Evolutionary conservation across 495 filamentous ascomycete species (phyloP).

Genomic region (Neurospora sp.): DNA sequence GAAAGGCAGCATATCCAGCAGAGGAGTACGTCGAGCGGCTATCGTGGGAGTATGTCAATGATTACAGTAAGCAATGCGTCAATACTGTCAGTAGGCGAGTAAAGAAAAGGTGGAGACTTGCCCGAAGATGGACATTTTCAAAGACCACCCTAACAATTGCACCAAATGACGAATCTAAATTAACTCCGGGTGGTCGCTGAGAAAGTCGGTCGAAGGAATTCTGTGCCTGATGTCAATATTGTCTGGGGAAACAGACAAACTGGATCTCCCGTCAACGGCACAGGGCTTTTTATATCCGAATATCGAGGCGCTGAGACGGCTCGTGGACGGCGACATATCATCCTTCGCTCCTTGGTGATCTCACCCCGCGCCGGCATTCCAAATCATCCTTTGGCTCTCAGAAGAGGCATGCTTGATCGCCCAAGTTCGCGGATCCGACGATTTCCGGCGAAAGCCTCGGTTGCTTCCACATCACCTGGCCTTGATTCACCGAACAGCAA

Average conservation of each 20-base stretch:
- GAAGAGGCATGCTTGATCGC: background rate
- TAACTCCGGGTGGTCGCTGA: background rate
- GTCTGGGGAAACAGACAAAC: background rate
- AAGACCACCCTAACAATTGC: background rate
- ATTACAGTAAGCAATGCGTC: background rate
- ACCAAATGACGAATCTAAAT: background rate
- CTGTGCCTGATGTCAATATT: background rate
- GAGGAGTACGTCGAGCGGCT: constrained; percentile 41
- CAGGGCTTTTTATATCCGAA: background rate
- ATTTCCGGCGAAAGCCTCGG: background rate
- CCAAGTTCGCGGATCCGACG: background rate
- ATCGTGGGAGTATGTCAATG: background rate
- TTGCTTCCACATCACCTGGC: background rate
- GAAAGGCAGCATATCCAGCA: constrained; percentile 49
- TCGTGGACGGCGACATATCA: background rate
- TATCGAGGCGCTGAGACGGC: background rate
- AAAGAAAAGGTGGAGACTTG: background rate
- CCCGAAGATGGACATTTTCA: background rate
- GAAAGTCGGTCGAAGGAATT: background rate
- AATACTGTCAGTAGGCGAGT: background rate
- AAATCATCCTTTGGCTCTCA: background rate
- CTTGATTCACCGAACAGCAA: background rate
- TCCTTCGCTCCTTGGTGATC: background rate
- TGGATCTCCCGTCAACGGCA: background rate
- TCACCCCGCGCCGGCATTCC: background rate